phyloP scores from a whole-genome alignment of 1,284 basidiomycete species.

The Fistulinella cinereoalba region DNA sequence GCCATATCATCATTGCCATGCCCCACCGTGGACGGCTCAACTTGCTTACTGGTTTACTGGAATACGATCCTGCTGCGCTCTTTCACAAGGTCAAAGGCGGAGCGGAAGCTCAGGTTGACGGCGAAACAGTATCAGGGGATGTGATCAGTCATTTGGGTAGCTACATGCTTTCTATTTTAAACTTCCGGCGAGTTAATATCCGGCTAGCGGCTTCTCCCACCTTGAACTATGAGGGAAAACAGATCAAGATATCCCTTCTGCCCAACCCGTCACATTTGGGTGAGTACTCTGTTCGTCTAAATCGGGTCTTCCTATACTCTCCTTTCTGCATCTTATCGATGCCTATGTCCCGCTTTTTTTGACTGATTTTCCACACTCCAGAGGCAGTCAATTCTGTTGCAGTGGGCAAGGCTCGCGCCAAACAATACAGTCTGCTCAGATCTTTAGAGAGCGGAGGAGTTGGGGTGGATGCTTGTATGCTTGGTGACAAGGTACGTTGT shows the following conservation, averaged over 20 bases:
- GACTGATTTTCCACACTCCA: conserved; percentile 25
- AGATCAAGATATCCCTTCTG: conserved; percentile 71
- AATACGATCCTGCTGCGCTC: conserved; percentile 62
- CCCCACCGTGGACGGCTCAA: conserved; percentile 87
- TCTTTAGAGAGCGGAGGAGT: conserved; percentile 37
- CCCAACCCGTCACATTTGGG: conserved; percentile 89
- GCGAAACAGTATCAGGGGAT: conserved; percentile 72
- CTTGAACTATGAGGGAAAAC: conserved; percentile 50
- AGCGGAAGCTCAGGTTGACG: conserved; percentile 63
- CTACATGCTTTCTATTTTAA: conserved; percentile 14
- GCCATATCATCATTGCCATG: conserved; percentile 77
- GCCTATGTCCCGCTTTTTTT: background rate
- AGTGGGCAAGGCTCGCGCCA: conserved; percentile 85
- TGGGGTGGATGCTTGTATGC: conserved; percentile 58
- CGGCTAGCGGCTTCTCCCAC: conserved; percentile 56
- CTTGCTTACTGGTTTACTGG: conserved; percentile 75
- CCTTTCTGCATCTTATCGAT: background rate
- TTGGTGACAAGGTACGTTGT: conserved; percentile 62
- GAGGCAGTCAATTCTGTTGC: conserved; percentile 87
- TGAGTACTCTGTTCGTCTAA: conserved; percentile 28
- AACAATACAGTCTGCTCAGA: conserved; percentile 83
- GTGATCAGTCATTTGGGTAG: conserved; percentile 81
- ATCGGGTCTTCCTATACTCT: background rate
- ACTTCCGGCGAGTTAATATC: background rate
- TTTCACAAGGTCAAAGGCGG: conserved; percentile 86